phyloP scores from a whole-genome alignment of 2,329 filamentous ascomycete species.

The Pyrenophora seminiperda region DNA sequence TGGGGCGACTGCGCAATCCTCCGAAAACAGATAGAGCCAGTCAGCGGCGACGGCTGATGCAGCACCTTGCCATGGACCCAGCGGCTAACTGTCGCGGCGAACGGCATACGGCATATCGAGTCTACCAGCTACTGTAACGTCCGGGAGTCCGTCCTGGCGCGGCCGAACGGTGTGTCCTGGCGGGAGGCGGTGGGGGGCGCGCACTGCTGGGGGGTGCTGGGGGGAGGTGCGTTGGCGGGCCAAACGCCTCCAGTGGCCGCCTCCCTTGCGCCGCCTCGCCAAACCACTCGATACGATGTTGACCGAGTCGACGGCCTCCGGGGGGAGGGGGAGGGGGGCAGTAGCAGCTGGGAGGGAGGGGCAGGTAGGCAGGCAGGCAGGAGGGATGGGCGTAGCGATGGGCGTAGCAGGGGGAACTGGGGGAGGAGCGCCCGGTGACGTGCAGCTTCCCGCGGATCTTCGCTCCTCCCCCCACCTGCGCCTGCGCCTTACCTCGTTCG shows the following conservation, averaged over 20 bases:
- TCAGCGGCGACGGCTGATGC: conserved; percentile 17
- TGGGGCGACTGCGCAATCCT: conserved; percentile 45
- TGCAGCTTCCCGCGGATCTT: conserved; percentile 42
- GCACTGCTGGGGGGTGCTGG: too few species aligned
- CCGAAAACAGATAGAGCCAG: conserved; percentile 41
- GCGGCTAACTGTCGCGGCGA: conserved; percentile 23
- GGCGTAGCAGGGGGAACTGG: conserved; percentile 24
- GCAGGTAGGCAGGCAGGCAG: too few species aligned
- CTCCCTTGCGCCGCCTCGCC: conserved; percentile 30
- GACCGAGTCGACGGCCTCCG: conserved; percentile 20
- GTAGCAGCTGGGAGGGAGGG: too few species aligned
- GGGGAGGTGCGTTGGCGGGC: not conserved
- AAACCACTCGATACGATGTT: too few species aligned
- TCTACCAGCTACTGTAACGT: conserved; percentile 2
- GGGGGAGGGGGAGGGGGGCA: conserved; percentile 24
- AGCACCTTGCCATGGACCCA: conserved; percentile 20
- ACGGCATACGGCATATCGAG: conserved; percentile 32
- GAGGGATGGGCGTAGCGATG: conserved; percentile 24
- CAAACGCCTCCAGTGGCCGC: too few species aligned
- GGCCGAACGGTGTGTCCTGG: conserved; percentile 10
- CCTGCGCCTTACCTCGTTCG: conserved; percentile 24
- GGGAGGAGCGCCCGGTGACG: conserved; percentile 39
- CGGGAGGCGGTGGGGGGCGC: conserved; percentile 21
- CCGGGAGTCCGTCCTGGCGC: not conserved
- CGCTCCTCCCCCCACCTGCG: conserved; percentile 30